Percentiles rank a stretch among this genome's conserved stretches.
These are phyloP conservation scores for Zizania latifolia DNA, from an alignment of 176 grass and related monocot genomes.

Conservation along the genomic window DNA sequence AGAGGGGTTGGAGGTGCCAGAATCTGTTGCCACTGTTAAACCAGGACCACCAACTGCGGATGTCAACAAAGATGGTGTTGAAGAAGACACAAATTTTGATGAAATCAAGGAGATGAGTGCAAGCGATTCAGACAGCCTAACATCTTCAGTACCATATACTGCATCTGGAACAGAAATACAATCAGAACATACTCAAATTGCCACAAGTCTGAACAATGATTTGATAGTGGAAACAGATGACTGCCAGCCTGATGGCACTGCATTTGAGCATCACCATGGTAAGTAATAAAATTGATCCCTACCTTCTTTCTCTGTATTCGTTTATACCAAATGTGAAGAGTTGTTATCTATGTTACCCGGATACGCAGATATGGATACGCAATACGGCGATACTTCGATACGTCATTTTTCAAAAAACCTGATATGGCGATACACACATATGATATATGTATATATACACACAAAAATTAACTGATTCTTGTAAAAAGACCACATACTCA, in stretches of 20 bases:
- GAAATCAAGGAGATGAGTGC: constrained; percentile 1
- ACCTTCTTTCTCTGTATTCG: neutral
- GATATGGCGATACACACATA: no score
- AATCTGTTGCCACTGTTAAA: constrained; percentile 18
- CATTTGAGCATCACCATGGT: constrained; percentile 40
- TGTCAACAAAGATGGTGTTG: constrained; percentile 19
- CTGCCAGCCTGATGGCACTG: constrained; percentile 18
- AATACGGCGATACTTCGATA: no score
- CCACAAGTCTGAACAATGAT: constrained; percentile 15
- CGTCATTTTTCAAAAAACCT: no score
- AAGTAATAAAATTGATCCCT: neutral
- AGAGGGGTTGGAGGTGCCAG: constrained; percentile 12
- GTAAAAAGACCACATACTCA: no score
- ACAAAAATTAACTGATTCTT: no score
- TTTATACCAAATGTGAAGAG: neutral
- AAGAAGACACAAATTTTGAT: constrained; percentile 8
- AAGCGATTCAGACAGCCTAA: constrained; percentile 8
- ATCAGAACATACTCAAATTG: constrained; percentile 13
- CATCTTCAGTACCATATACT: constrained; percentile 28
- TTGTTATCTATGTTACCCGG: no score
- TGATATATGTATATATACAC: no score
- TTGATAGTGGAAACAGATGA: constrained; percentile 22
- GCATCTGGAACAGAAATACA: constrained; percentile 28
- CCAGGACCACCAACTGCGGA: constrained; percentile 24
- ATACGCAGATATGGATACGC: no score